A percentile compares a stretch with the other conserved stretches of the same genome.
These are phyloP conservation scores for Candida anutae DNA, from an alignment of 1,139 yeast genomes.

Conservation along the genomic window DNA sequence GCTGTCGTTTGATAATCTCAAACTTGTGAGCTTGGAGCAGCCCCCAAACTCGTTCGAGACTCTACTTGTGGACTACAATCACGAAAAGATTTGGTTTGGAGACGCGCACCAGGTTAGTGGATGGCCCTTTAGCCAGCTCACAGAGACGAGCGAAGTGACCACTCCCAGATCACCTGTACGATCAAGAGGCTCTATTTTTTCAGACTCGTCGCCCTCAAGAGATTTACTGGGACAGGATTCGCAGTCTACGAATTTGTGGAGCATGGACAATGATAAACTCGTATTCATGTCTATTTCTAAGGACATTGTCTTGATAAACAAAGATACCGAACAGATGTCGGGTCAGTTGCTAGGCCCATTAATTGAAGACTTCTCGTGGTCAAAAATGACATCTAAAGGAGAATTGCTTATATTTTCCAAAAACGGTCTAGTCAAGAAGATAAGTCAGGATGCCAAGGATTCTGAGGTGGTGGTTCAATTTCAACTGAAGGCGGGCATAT, in stretches of 20 bases:
- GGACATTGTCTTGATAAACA: slow-evolving; percentile 15
- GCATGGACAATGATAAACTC: no score
- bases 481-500: slow-evolving; percentile 18
- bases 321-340: no score
- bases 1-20: slow-evolving; percentile 16
- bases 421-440: slow-evolving; percentile 26
- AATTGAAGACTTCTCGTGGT: slow-evolving; percentile 28
- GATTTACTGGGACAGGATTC: slow-evolving; percentile 2
- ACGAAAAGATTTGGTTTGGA: slow-evolving; percentile 8
- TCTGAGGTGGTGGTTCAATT: slow-evolving; percentile 9
- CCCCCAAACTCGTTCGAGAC: slow-evolving; percentile 13
- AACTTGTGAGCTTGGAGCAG: slow-evolving; percentile 12
- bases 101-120: no score
- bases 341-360: slow-evolving; percentile 15
- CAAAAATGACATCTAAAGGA: slow-evolving; percentile 21
- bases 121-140: no score
- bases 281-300: neutral
- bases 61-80: slow-evolving; percentile 16
- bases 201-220: slow-evolving; percentile 2
- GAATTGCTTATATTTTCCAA: slow-evolving; percentile 33
- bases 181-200: neutral
- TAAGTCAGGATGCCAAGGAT: no score
- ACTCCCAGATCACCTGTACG: neutral
- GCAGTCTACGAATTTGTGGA: neutral
- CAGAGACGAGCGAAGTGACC: neutral